Conservation (phyloP, 192 early-diverging fungal species). For the Kickxella alabastrina region DNA sequence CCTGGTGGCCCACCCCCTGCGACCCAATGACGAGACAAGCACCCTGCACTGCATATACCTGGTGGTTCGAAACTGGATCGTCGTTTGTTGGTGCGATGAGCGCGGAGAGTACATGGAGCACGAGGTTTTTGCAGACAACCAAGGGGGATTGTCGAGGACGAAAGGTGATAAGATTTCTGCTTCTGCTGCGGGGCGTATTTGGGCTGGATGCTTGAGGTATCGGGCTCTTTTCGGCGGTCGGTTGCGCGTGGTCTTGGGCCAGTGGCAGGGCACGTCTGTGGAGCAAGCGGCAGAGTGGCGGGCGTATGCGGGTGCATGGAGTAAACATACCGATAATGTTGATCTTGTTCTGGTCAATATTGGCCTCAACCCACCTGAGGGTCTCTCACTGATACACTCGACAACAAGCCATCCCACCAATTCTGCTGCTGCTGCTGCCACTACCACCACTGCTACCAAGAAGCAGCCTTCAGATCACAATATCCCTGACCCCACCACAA, state of each 20-base stretch:
- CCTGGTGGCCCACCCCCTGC: conserved; percentile 32
- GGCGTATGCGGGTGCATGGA: conserved; percentile 12
- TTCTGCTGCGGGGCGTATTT: conserved; percentile 21
- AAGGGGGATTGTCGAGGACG: not conserved
- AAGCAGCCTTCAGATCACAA: not conserved
- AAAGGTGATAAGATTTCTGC: not conserved
- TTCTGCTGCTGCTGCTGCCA: not conserved
- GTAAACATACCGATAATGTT: not conserved
- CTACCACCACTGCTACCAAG: not conserved
- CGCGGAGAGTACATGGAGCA: conserved; percentile 50
- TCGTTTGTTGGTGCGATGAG: conserved; percentile 50
- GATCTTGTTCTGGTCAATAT: conserved; percentile 18
- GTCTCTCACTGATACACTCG: conserved; percentile 5
- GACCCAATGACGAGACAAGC: conserved; percentile 15
- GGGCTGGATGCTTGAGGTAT: conserved; percentile 39
- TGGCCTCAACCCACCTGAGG: conserved; percentile 16
- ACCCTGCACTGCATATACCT: conserved; percentile 45
- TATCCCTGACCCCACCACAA: not conserved
- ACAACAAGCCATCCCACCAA: not conserved
- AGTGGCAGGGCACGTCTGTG: conserved; percentile 39
- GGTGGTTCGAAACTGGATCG: conserved; percentile 22
- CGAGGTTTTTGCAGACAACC: conserved; percentile 16
- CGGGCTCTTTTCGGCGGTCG: conserved; percentile 25
- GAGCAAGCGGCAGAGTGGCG: conserved; percentile 25
- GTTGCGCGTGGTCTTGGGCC: conserved; percentile 32